Percentiles rank a stretch among this genome's conserved stretches.
phyloP scores from a whole-genome alignment of 2,329 filamentous ascomycete species.

The Talaromyces sp. region DNA sequence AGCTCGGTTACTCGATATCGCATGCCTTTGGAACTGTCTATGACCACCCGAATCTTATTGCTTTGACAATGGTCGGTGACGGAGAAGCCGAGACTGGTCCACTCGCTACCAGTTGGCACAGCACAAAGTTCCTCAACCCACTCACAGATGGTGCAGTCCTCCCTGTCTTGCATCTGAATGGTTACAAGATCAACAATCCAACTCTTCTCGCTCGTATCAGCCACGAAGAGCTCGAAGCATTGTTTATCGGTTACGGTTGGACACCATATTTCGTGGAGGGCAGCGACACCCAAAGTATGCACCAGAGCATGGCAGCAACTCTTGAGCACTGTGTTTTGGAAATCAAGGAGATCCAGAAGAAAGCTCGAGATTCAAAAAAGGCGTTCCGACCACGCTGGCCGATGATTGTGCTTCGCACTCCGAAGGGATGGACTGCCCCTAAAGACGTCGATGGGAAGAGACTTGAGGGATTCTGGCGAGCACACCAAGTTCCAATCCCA shows the following conservation, averaged over 20 bases:
- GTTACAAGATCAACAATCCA: conserved; percentile 82
- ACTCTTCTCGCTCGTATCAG: conserved; percentile 70
- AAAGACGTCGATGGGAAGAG: conserved; percentile 67
- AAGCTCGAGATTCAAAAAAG: conserved; percentile 67
- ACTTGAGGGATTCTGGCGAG: conserved; percentile 73
- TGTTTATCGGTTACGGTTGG: conserved; percentile 75
- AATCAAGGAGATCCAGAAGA: conserved; percentile 66
- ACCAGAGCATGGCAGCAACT: conserved; percentile 76
- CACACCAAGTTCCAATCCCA: conserved; percentile 74
- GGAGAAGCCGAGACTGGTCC: conserved; percentile 80
- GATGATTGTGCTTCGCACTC: conserved; percentile 72
- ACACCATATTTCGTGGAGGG: conserved; percentile 78
- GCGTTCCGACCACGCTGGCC: conserved; percentile 71
- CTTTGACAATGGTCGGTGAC: conserved; percentile 74
- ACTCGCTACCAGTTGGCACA: conserved; percentile 75
- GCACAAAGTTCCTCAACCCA: conserved; percentile 77
- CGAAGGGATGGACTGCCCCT: conserved; percentile 77
- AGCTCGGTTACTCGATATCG: conserved; percentile 76
- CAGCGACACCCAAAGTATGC: conserved; percentile 69
- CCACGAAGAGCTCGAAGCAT: conserved; percentile 66
- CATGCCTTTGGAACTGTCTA: conserved; percentile 76
- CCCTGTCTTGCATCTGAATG: conserved; percentile 74
- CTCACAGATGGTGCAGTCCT: conserved; percentile 74
- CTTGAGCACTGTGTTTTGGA: conserved; percentile 69
- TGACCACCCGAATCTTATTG: conserved; percentile 70